phyloP scores from a whole-genome alignment of 768 basidiomycete genomes.

The Termitomyces sp. region DNA sequence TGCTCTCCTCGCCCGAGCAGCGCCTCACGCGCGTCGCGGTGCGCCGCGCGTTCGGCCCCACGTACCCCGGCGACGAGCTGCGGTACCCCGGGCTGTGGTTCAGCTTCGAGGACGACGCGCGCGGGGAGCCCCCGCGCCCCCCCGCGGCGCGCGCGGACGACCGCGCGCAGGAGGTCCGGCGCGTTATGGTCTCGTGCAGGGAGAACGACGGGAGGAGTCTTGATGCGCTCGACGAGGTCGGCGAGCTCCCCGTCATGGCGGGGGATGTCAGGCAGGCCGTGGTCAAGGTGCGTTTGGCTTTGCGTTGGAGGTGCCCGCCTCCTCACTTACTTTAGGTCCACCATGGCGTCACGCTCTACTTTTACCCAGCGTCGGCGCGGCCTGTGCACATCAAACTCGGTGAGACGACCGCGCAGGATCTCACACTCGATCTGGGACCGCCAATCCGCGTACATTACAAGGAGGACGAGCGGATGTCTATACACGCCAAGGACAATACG shows the following conservation, averaged over 20 bases:
- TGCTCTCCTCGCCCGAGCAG: constrained; percentile 58
- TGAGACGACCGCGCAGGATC: constrained; percentile 77
- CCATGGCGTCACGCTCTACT: constrained; percentile 64
- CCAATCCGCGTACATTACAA: constrained; percentile 78
- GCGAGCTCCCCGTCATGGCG: constrained; percentile 58
- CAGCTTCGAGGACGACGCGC: constrained; percentile 71
- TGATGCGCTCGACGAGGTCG: constrained; percentile 72
- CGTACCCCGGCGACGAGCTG: constrained; percentile 70
- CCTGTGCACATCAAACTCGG: constrained; percentile 61
- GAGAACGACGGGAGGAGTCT: constrained; percentile 44
- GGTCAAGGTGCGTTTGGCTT: constrained; percentile 60
- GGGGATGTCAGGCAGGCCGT: constrained; percentile 66
- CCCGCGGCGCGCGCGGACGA: constrained; percentile 40
- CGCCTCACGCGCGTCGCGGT: constrained; percentile 60
- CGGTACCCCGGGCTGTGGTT: constrained; percentile 83
- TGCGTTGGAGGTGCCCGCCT: too few species aligned
- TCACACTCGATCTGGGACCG: constrained; percentile 72
- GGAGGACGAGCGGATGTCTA: constrained; percentile 84
- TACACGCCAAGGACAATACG: constrained; percentile 51
- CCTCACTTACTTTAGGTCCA: constrained; percentile 42
- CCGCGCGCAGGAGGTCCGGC: constrained; percentile 69
- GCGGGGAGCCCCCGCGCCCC: constrained; percentile 37
- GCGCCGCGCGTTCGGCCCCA: constrained; percentile 74
- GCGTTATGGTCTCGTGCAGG: constrained; percentile 69
- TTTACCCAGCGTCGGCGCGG: constrained; percentile 48